Base-by-base conservation (phyloP, 805 yeast genomes). In the Candida quercuum region DNA sequence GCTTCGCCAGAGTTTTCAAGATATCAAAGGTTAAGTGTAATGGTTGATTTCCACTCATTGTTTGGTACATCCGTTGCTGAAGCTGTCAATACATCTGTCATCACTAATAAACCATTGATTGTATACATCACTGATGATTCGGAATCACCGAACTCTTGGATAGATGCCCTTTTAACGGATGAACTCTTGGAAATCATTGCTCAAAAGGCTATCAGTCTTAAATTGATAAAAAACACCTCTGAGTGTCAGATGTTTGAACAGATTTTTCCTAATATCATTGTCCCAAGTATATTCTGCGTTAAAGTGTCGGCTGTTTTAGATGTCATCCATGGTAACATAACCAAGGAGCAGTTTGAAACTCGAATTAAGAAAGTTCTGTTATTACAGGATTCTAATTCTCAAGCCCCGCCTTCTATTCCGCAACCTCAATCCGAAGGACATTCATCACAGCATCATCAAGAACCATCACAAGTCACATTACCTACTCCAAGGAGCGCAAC, bases 241-340 rank as follows among this genome's bases (percentile, higher is more conserved):
- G 75, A 76, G 41, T 77, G 64, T 41, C 49, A 42, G 1, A 61
- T 63, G 45, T 78, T 82, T 48, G 61, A 67, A 25, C 78, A 76
- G 43, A 60, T 81, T n/a, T 79, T 78, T 44, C 77, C 77, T 3
- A 59, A 65, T 14, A 61, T 69, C 7, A 50, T 48, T 1, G 64
- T 69, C 3, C 89, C 89, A 2, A 69, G 84, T 43, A 60, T 81
- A 18, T 70, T 74, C 49, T 59, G 81, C 12, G 64, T 84, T n/a
- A 59, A 56, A 24, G 59, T 63, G 10, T 77, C 81, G 6, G 53
- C 60, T 28, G 62, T 78, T 5, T 43, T 72, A 24, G 76, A 69
- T 32, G 47, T 65, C 3, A 57, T 77, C 10, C 57, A 59, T 8
- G 67, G 59, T 6, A 64, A 58, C 3, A 46, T 60, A 3, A 31